phyloP scores from a whole-genome alignment of 1,139 yeast species.

The Kurtzmaniella natalensis region DNA sequence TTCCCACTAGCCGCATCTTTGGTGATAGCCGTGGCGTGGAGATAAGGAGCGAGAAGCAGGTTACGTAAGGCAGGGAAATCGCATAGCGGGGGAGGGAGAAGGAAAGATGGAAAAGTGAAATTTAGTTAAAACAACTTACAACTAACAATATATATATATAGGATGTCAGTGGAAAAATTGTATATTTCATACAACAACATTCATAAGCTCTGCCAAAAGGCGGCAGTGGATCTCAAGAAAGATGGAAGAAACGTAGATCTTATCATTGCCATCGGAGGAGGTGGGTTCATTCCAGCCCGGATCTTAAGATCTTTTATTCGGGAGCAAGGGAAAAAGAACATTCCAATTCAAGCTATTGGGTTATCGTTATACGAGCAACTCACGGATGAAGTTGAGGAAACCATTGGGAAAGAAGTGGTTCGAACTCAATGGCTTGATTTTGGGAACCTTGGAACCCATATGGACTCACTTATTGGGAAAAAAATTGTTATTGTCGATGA shows the following conservation, averaged over 20 bases:
- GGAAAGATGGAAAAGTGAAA: constrained; percentile 12
- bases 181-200: constrained; percentile 61
- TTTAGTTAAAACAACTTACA: constrained; percentile 6
- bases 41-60: too few species aligned
- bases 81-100: too few species aligned
- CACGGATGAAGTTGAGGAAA: constrained; percentile 38
- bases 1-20: too few species aligned
- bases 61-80: too few species aligned
- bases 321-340: constrained; percentile 51
- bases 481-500: constrained; percentile 63
- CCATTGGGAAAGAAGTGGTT: constrained; percentile 55
- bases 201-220: constrained; percentile 56
- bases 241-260: constrained; percentile 49
- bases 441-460: constrained; percentile 49
- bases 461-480: constrained; percentile 54
- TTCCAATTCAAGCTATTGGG: constrained; percentile 64
- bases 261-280: constrained; percentile 66
- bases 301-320: constrained; percentile 58
- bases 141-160: too few species aligned
- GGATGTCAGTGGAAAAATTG: constrained; percentile 29
- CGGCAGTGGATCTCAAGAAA: constrained; percentile 40
- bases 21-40: too few species aligned
- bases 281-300: constrained; percentile 66
- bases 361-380: constrained; percentile 57
- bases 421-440: constrained; percentile 69